Evolutionary conservation across 2,329 filamentous ascomycete genomes (phyloP).

Genomic region (Pezicula neosporulosa): DNA sequence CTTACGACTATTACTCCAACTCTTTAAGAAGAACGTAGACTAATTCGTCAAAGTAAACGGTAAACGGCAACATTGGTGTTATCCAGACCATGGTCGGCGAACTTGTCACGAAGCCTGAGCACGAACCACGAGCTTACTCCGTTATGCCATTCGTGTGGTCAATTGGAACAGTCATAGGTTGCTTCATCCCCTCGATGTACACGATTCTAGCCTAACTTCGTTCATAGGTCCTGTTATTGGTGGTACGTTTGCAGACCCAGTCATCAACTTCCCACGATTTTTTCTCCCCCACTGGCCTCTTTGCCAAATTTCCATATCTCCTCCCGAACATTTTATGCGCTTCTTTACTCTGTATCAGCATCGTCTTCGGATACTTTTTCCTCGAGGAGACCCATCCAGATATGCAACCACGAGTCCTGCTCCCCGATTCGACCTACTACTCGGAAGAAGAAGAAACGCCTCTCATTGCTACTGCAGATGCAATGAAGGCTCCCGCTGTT

Average conservation of each 20-base stretch:
- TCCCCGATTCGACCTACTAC: slow-evolving; percentile 46
- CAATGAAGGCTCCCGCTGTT: slow-evolving; percentile 68
- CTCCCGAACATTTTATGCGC: slow-evolving; percentile 88
- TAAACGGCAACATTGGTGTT: slow-evolving; percentile 90
- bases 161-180: slow-evolving; percentile 73
- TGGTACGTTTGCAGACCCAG: slow-evolving; percentile 79
- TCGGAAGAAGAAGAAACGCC: slow-evolving; percentile 54
- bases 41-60: slow-evolving; percentile 40
- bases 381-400: slow-evolving; percentile 89
- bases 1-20: too few relatives aligned
- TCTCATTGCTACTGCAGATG: slow-evolving; percentile 71
- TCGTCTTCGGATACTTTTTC: slow-evolving; percentile 74
- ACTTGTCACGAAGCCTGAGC: slow-evolving; percentile 75
- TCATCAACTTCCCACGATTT: slow-evolving; percentile 64
- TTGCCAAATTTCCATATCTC: slow-evolving; percentile 78
- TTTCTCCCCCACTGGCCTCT: slow-evolving; percentile 71
- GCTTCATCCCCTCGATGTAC: too few relatives aligned
- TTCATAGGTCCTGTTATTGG: slow-evolving; percentile 73
- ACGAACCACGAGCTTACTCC: slow-evolving; percentile 83
- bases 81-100: slow-evolving; percentile 91
- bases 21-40: too few relatives aligned
- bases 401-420: slow-evolving; percentile 55
- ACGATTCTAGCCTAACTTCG: too few relatives aligned
- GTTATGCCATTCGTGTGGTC: slow-evolving; percentile 96
- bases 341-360: slow-evolving; percentile 69